Evolutionary conservation across 2,329 filamentous ascomycete genomes (phyloP).

Genomic region (Ophiobolus disseminans): DNA sequence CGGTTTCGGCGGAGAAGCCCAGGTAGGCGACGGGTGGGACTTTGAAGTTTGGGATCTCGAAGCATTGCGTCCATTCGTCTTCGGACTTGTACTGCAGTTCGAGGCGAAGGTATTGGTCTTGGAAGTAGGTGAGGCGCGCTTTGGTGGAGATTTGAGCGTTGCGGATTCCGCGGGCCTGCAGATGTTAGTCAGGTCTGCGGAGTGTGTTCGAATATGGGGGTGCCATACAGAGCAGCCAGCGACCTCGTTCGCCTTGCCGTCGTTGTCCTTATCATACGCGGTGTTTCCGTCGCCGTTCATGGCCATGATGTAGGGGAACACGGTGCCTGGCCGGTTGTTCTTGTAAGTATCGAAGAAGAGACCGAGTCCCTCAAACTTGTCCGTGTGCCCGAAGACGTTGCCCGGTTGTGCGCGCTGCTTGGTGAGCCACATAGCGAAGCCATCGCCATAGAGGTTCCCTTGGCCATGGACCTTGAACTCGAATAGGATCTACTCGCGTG

Average conservation of each 20-base stretch:
- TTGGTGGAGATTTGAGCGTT: slow-evolving; percentile 78
- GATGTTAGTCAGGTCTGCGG: slow-evolving; percentile 12
- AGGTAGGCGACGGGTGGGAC: slow-evolving; percentile 76
- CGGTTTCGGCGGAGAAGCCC: slow-evolving; percentile 82
- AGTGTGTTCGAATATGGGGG: not conserved
- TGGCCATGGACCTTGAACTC: slow-evolving; percentile 94
- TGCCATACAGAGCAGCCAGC: slow-evolving; percentile 81
- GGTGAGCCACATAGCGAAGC: slow-evolving; percentile 97
- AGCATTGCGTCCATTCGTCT: slow-evolving; percentile 88
- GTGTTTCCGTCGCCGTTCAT: slow-evolving; percentile 95
- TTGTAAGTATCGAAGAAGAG: slow-evolving; percentile 99
- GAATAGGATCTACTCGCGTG: slow-evolving; percentile 72
- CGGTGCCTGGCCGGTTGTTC: slow-evolving; percentile 94
- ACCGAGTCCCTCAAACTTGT: slow-evolving; percentile 91
- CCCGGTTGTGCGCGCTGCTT: slow-evolving; percentile 84
- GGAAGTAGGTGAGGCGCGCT: slow-evolving; percentile 91
- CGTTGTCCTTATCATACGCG: slow-evolving; percentile 88
- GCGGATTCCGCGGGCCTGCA: slow-evolving; percentile 80
- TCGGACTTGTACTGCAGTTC: slow-evolving; percentile 95
- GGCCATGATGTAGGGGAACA: slow-evolving; percentile 98
- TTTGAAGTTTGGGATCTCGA: slow-evolving; percentile 71
- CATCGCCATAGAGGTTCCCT: slow-evolving; percentile 91
- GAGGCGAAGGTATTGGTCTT: slow-evolving; percentile 88
- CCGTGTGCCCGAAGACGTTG: slow-evolving; percentile 84
- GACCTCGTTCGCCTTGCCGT: slow-evolving; percentile 91